Base-by-base conservation (phyloP, 371 early-diverging fungal genomes). In the Circinella minor region DNA sequence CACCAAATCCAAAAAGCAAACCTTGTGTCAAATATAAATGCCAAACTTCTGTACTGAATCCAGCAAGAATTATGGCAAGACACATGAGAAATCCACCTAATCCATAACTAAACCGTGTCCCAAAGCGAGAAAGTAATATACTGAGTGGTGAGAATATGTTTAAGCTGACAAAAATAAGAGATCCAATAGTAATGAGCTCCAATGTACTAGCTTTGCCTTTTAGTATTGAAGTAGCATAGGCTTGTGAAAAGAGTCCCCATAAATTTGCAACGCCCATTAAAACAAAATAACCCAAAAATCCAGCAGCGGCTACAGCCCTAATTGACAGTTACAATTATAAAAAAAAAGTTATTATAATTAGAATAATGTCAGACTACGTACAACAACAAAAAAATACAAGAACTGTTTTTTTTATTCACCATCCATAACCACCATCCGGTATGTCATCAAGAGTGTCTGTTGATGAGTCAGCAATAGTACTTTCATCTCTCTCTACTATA, bases 21-120 rank as follows among this genome's bases (percentile, higher is more conserved):
- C 87, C 78, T 47, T 86, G 86, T 17, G 85, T 80, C 14, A 89
- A 71, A 65, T 85, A 88, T 18, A 89, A 73, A 47, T 87, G 88
- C 89, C 89, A 89, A 3, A 82, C 70, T 64, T 80, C 69, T 6
- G 73, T 74, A 62, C 80, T 81, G 48, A 81, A 86, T 0, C 81
- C 82, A 43, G 86, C 79, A 1, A 85, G 71, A 36, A 85, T 74
- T 15, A 87, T 70, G 38, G 86, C 84, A 9, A 84, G 73, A 4
- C 81, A 74, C 80, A 86, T 74, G 34, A 87, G 47, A 54, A 85
- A 63, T 34, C 75, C 77, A 1, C 89, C 89, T n/a, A 80, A 39
- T 1, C 72, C 36, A 67, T 84, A 76, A 0, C 74, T 62, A n/a
- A 73, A 18, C 11, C 79, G 74, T 37, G 79, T 77, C 6, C 89